Evolutionary conservation across 371 early-diverging fungal species (phyloP).

Genomic region (Syncephalastrum racemosum): DNA sequence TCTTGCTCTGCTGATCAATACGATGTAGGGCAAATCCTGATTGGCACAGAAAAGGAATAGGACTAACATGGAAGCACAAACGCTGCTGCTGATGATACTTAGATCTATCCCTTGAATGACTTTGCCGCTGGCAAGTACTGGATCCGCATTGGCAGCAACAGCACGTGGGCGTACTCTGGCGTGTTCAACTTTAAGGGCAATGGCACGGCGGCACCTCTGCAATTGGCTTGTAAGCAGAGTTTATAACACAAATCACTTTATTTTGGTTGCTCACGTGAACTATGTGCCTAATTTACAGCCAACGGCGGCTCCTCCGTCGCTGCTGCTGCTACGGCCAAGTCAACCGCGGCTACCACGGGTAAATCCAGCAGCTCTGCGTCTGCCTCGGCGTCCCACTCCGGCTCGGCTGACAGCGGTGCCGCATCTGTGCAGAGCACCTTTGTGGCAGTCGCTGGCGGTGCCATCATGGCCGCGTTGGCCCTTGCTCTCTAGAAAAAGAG

Average conservation of each 20-base stretch:
- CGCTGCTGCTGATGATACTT: slow-evolving; percentile 4
- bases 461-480: slow-evolving; percentile 40
- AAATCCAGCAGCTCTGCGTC: slow-evolving; percentile 16
- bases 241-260: not conserved
- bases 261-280: not conserved
- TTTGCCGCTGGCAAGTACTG: slow-evolving; percentile 47
- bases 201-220: slow-evolving; percentile 33
- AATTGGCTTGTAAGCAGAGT: slow-evolving; percentile 31
- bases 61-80: not conserved
- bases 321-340: slow-evolving; percentile 15
- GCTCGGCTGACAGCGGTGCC: slow-evolving; percentile 14
- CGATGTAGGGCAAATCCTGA: slow-evolving; percentile 10
- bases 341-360: slow-evolving; percentile 17
- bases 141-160: slow-evolving; percentile 42
- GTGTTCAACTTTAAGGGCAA: slow-evolving; percentile 42
- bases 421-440: slow-evolving; percentile 14
- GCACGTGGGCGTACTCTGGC: slow-evolving; percentile 44
- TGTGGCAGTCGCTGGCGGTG: slow-evolving; percentile 32
- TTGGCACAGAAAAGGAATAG: too few species aligned
- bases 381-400: slow-evolving; percentile 19
- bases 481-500: slow-evolving; percentile 26
- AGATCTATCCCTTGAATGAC: slow-evolving; percentile 49
- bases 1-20: slow-evolving; percentile 19
- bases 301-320: slow-evolving; percentile 12
- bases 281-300: slow-evolving; percentile 1